Evolutionary conservation across 2,329 filamentous ascomycete species (phyloP), one percentile per base, ranked within the genome.

Genomic region (Claviceps digitariae): DNA sequence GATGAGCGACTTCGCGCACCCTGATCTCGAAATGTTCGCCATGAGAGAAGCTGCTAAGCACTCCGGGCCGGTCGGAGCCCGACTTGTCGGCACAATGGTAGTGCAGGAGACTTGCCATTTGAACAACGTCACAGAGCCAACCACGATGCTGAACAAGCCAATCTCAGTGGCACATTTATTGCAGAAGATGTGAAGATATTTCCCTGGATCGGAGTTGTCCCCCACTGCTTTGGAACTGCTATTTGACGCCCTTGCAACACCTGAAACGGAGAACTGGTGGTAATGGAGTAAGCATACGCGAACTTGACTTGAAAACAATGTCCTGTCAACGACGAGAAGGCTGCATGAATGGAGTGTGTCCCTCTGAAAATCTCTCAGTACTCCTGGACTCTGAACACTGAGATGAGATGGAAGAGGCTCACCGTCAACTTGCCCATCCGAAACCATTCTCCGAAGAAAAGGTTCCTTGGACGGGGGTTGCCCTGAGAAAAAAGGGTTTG

Each of bases 81-180:
- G 52, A 41, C 57, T 55, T 27, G 57, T 45, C 4, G 54, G 57
- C 43, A 56, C 29, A 17, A 63, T 67, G 54, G 64, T 68, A 55
- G 68, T 60, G 56, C 75, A 72, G n/a, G 62, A 61, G 40, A 81
- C 64, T 57, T 74, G 72, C 79, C 79, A 82, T 66, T 82, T 82
- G 64, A 78, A 79, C 31, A 82, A 60, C 0, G 72, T 73, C 40
- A 76, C 65, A 1, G 77, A 76, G 0, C 64, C 63, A 21, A 69
- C 68, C 17, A 71, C 62, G n/a, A 69, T 60, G 53, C 72, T 74
- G 61, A 70, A 72, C 40, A 75, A 66, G 13, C 79, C 79, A 10
- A 80, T 58, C 47, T 74, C 72, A 7, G 62, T 55, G 6, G 60
- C 59, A 61, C 79, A 82, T 10, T 63, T 60, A 12, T 62, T 62